Conservation (phyloP, 768 basidiomycete genomes). For the Collybia mongolica region DNA sequence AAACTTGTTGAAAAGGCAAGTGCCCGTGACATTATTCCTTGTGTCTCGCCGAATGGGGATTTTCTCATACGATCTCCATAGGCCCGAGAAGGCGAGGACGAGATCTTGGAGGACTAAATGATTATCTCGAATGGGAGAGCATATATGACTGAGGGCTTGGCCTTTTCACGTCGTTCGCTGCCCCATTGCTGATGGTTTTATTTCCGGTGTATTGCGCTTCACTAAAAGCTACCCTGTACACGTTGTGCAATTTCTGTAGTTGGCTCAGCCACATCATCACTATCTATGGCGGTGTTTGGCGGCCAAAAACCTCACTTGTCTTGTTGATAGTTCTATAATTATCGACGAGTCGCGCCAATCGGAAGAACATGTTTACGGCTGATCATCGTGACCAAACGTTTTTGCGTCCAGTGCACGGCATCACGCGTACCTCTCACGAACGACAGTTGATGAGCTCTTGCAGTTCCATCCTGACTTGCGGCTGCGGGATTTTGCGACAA, state of each 20-base stretch:
- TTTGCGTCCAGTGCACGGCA: not conserved
- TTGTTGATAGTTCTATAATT: conserved; percentile 1
- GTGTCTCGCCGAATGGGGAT: conserved; percentile 5
- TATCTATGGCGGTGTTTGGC: conserved; percentile 1
- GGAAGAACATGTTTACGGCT: not conserved
- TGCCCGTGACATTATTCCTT: conserved; percentile 5
- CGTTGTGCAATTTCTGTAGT: not conserved
- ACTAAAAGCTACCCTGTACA: not conserved
- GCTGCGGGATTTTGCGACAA: conserved; percentile 12
- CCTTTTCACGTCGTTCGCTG: not conserved
- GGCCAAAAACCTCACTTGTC: not conserved
- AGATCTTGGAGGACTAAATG: conserved; percentile 55
- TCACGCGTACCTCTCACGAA: conserved; percentile 1
- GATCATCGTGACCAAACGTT: too few species aligned
- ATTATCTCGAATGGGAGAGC: not conserved
- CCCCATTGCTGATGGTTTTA: not conserved
- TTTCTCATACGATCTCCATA: conserved; percentile 25
- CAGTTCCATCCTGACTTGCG: not conserved
- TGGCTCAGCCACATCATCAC: not conserved
- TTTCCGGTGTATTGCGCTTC: not conserved
- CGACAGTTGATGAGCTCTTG: not conserved
- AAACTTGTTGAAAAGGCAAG: conserved; percentile 73
- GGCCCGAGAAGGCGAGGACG: conserved; percentile 71
- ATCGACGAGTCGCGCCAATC: not conserved
- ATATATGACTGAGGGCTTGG: not conserved